Conservation (phyloP, 2,329 filamentous ascomycete genomes). For the Zymoseptoria tritici region DNA sequence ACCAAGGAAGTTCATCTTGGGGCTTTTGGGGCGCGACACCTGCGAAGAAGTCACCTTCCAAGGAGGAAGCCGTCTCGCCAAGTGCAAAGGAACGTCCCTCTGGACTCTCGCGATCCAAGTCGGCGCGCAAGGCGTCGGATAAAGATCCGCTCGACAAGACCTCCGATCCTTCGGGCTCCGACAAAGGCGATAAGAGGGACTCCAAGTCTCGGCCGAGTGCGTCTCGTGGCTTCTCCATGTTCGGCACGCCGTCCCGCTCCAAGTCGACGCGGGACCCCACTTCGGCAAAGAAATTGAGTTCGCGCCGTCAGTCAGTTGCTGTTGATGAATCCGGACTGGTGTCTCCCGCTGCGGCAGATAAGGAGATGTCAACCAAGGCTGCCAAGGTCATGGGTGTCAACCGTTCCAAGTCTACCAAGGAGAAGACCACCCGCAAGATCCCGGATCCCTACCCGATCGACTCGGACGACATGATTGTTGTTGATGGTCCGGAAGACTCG, state of each 20-base stretch:
- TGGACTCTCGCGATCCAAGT: constrained; percentile 49
- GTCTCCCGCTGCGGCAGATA: constrained; percentile 57
- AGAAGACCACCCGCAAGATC: constrained; percentile 44
- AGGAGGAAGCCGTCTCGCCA: constrained; percentile 36
- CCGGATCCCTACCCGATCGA: constrained; percentile 56
- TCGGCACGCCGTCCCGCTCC: constrained; percentile 47
- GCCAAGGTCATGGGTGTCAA: constrained; percentile 64
- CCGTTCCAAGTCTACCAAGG: constrained; percentile 40
- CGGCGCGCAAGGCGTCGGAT: constrained; percentile 48
- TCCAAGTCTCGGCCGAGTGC: constrained; percentile 47
- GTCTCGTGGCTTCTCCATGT: constrained; percentile 53
- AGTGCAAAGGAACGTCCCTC: constrained; percentile 34
- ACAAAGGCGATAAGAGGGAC: constrained; percentile 52
- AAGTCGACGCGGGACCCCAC: constrained; percentile 57
- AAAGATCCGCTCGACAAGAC: constrained; percentile 47
- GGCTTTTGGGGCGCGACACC: constrained; percentile 59
- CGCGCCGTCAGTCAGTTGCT: constrained; percentile 50
- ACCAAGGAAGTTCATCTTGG: constrained; percentile 58
- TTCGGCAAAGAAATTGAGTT: constrained; percentile 33
- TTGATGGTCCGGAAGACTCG: constrained; percentile 42
- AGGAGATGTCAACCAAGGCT: constrained; percentile 59
- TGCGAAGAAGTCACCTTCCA: constrained; percentile 35
- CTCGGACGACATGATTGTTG: constrained; percentile 50
- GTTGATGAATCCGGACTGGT: constrained; percentile 59
- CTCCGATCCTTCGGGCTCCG: constrained; percentile 66